A percentile compares a stretch with the other conserved stretches of the same genome.
Conservation (phyloP, 108 stramenopile genomes). For the Pseudonitzschia pungens region DNA sequence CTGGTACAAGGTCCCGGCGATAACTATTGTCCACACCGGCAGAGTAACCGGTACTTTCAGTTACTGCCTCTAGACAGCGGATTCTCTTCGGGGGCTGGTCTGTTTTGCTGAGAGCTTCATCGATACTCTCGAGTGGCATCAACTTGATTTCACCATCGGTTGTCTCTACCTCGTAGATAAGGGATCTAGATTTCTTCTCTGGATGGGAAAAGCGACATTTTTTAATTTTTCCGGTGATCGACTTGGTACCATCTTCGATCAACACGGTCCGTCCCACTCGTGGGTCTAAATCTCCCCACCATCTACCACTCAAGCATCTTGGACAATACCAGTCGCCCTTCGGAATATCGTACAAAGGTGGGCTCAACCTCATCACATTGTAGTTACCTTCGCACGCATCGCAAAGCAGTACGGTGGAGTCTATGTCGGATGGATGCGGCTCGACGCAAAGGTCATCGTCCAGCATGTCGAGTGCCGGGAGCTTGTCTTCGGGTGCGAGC, state of each 20-base stretch:
- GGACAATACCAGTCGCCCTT: slow-evolving; percentile 91
- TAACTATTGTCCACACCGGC: slow-evolving; percentile 57
- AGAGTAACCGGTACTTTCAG: slow-evolving; percentile 80
- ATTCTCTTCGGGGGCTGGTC: slow-evolving; percentile 59
- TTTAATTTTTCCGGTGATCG: slow-evolving; percentile 14
- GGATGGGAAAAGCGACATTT: slow-evolving; percentile 31
- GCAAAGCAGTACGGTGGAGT: slow-evolving; percentile 81
- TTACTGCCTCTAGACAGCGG: slow-evolving; percentile 64
- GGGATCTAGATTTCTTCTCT: slow-evolving; percentile 35
- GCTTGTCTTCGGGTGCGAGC: slow-evolving; percentile 58
- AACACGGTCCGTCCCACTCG: slow-evolving; percentile 63
- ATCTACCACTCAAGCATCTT: slow-evolving; percentile 68
- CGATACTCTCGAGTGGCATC: slow-evolving; percentile 59
- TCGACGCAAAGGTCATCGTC: slow-evolving; percentile 88
- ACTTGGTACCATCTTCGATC: slow-evolving; percentile 1
- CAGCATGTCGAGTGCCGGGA: slow-evolving; percentile 56
- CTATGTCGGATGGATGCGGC: slow-evolving; percentile 58
- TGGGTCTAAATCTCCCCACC: slow-evolving; percentile 82
- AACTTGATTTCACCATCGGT: slow-evolving; percentile 42
- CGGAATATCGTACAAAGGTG: slow-evolving; percentile 71
- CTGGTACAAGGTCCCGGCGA: slow-evolving; percentile 64
- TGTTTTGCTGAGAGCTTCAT: slow-evolving; percentile 42
- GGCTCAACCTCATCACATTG: slow-evolving; percentile 77
- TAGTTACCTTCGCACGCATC: slow-evolving; percentile 92
- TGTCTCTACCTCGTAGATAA: slow-evolving; percentile 56